Evolutionary conservation across 2,329 filamentous ascomycete genomes (phyloP), one percentile per base, ranked within the genome.

Genomic region (Cladosporium sphaerospermum): DNA sequence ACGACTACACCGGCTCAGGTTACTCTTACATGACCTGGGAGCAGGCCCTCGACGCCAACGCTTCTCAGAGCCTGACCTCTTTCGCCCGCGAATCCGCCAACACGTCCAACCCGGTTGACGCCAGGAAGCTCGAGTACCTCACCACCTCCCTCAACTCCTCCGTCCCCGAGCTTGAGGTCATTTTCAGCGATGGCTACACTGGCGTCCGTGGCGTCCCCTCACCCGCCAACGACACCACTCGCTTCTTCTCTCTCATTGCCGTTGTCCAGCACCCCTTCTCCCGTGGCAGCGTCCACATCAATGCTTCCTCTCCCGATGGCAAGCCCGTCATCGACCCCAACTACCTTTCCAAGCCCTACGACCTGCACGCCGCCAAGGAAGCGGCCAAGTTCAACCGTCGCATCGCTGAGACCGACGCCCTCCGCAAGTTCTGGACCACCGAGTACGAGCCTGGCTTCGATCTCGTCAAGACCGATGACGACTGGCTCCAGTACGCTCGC

Each of bases 211-310:
- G 70, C 16, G 69, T 70, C 54, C 67, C 67, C 2, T 47, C 63
- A 4, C 37, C 23, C 43, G 54, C 61, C 18, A 59, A 67, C 11
- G 66, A 62, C 52, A 69, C 69, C 11, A 54, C 63, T 41, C 56
- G 52, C 72, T 78, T 79, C 65, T 68, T 81, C 52, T 83, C 79
- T 0, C 75, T 84, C 2, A 78, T 85, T 45, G 75, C 78, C 7
- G 75, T 76, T 52, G 68, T 79, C 11, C 64, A 78, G 6, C 73
- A 75, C 0, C 75, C 77, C 0, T 58, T 78, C 32, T 78, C 75
- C 56, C 71, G 42, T 56, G 73, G 73, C 9, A 65, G 69, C 36
- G 71, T 78, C 60, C 74, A 53, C 56, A 62, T 65, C 56, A 61
- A 59, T 36, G 53, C 50, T 34, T 46, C 56, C 16, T 55, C 61